phyloP scores from a whole-genome alignment of 208 protist genomes.

The Vickermania ingenoplastis region DNA sequence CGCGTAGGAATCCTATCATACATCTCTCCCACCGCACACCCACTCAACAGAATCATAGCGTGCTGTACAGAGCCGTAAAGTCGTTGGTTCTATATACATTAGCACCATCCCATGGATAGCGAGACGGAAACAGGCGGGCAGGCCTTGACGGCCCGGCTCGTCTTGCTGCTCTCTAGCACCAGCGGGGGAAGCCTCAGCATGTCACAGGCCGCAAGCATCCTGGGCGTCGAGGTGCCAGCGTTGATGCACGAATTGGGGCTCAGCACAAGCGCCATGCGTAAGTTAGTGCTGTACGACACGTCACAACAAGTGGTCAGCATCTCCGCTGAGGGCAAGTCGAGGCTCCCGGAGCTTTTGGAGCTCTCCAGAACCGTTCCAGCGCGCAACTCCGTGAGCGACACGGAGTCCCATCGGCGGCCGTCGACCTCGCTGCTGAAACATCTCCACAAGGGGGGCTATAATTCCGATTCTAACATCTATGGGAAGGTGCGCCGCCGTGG shows the following conservation, averaged over 20 bases:
- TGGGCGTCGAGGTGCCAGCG: conserved; percentile 18
- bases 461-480: background rate
- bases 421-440: background rate
- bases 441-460: background rate
- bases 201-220: conserved; percentile 33
- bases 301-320: background rate
- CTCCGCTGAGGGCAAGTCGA: background rate
- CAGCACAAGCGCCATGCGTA: background rate
- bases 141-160: conserved; percentile 24
- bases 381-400: background rate
- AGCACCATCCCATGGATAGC: too few relatives aligned
- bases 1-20: too few relatives aligned
- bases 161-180: conserved; percentile 24
- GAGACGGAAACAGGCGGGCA: conserved; percentile 19
- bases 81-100: too few relatives aligned
- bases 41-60: too few relatives aligned
- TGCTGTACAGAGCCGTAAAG: too few relatives aligned
- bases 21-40: too few relatives aligned
- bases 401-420: background rate
- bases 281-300: background rate
- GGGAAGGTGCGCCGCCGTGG: background rate
- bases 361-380: too few relatives aligned
- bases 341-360: background rate
- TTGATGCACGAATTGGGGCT: background rate
- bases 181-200: conserved; percentile 19